Conservation (phyloP, 192 early-diverging fungal genomes). For the Rhizophagus sp. region DNA sequence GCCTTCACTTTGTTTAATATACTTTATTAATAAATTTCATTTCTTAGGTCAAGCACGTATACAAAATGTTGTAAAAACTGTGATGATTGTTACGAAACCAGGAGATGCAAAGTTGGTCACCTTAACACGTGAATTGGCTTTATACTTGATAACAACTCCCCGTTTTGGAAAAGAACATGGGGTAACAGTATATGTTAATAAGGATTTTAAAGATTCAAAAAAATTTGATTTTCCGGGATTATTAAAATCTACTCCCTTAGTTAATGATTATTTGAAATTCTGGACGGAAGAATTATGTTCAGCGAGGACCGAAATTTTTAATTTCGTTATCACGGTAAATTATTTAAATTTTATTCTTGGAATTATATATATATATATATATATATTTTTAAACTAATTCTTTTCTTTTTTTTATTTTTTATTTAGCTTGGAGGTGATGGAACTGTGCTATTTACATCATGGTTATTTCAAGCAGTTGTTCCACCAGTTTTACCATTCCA, state of each 20-base stretch:
- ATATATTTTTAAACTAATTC: neutral
- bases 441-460: constrained; percentile 91
- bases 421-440: constrained; percentile 89
- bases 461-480: constrained; percentile 83
- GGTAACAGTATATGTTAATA: constrained; percentile 65
- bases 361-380: too few species aligned
- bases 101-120: constrained; percentile 63
- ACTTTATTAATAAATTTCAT: too few species aligned
- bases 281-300: constrained; percentile 80
- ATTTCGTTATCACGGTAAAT: constrained; percentile 83
- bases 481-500: constrained; percentile 95
- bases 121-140: constrained; percentile 67
- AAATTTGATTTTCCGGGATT: constrained; percentile 58
- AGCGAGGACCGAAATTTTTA: constrained; percentile 68
- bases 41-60: constrained; percentile 44
- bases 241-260: constrained; percentile 41
- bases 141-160: constrained; percentile 61
- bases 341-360: neutral
- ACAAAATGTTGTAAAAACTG: constrained; percentile 43
- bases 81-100: constrained; percentile 82
- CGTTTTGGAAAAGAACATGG: constrained; percentile 43
- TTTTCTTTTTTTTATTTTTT: neutral
- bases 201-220: constrained; percentile 55
- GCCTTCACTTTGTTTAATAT: too few species aligned
- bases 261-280: constrained; percentile 57